Evolutionary conservation across 1,284 basidiomycete genomes (phyloP).

Genomic region (Athelia psychrophila): DNA sequence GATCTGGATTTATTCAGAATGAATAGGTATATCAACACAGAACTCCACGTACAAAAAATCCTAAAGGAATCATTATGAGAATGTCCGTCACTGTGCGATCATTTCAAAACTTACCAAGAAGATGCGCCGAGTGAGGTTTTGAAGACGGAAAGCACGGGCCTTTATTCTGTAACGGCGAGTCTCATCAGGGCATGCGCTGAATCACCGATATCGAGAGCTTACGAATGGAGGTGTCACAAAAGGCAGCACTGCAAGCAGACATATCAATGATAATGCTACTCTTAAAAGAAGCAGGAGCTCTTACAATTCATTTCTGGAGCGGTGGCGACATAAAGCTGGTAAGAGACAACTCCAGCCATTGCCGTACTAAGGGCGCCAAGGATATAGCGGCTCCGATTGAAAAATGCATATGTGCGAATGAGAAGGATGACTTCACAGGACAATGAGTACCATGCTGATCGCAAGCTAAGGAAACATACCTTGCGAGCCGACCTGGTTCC

Average conservation of each 20-base stretch:
- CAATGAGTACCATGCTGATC: neutral
- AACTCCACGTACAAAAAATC: conserved; percentile 61
- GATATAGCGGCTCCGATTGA: conserved; percentile 69
- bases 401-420: conserved; percentile 81
- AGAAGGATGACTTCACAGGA: conserved; percentile 49
- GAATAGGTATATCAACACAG: conserved; percentile 2
- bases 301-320: conserved; percentile 67
- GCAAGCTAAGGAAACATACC: conserved; percentile 35
- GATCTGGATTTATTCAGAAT: conserved; percentile 42
- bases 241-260: conserved; percentile 50
- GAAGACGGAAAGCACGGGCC: conserved; percentile 77
- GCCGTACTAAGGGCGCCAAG: conserved; percentile 58
- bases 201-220: conserved; percentile 19
- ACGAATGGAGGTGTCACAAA: conserved; percentile 64
- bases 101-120: conserved; percentile 51
- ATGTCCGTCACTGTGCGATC: conserved; percentile 3
- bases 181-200: neutral
- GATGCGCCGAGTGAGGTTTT: conserved; percentile 73
- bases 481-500: conserved; percentile 82
- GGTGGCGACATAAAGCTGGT: conserved; percentile 75
- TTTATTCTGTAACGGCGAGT: conserved; percentile 27
- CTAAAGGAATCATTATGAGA: conserved; percentile 28
- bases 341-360: conserved; percentile 66
- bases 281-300: conserved; percentile 19
- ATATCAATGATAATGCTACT: conserved; percentile 7